These are phyloP conservation scores for Penicillium italicum DNA, from an alignment of 2,329 filamentous ascomycete genomes.

Conservation along the genomic window DNA sequence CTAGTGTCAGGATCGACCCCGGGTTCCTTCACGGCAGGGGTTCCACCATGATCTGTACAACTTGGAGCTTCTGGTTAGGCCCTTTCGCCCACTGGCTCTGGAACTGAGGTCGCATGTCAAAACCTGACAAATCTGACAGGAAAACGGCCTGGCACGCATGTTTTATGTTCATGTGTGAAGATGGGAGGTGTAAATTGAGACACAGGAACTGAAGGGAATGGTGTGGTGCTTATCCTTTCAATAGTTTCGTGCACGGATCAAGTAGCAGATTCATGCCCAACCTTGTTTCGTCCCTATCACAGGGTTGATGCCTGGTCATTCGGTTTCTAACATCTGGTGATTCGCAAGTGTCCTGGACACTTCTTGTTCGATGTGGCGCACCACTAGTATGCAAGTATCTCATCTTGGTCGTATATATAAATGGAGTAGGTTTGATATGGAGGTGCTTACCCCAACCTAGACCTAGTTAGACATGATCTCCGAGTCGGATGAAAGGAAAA, in stretches of 20 bases:
- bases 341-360: conserved; percentile 9
- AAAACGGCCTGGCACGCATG: conserved; percentile 16
- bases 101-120: background rate
- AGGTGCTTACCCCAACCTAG: background rate
- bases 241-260: conserved; percentile 27
- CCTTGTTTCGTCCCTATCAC: background rate
- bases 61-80: conserved; percentile 3
- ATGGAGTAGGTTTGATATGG: background rate
- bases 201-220: background rate
- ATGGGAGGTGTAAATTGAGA: background rate
- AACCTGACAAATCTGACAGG: conserved; percentile 6
- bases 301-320: background rate
- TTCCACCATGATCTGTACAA: conserved; percentile 6
- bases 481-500: conserved; percentile 3
- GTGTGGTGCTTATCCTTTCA: conserved; percentile 6
- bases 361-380: background rate
- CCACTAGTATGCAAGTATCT: conserved; percentile 3
- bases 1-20: conserved; percentile 17
- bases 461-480: background rate
- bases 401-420: background rate
- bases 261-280: conserved; percentile 3
- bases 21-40: conserved; percentile 3
- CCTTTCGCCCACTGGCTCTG: background rate
- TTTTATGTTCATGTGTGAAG: conserved; percentile 17
- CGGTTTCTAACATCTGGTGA: background rate